These are phyloP conservation scores for Chlorophyllum brunneum DNA, from an alignment of 768 basidiomycete species.

Conservation along the genomic window DNA sequence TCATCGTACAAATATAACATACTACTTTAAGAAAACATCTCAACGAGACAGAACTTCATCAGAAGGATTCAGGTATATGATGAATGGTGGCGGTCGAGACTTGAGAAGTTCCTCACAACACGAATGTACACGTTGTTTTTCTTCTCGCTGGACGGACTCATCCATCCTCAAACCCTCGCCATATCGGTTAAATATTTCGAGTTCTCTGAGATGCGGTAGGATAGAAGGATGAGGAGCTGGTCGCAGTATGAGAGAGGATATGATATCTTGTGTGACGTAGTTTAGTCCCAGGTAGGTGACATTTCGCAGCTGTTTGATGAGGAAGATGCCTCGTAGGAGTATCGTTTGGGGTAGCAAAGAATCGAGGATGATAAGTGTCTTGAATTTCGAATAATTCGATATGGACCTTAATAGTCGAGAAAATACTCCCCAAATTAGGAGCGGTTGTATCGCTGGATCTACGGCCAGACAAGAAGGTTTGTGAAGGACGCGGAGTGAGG, in stretches of 20 bases:
- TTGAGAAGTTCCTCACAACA: too few relatives aligned
- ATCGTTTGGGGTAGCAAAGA: background rate
- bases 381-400: background rate
- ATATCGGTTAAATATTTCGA: background rate
- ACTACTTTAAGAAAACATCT: too few relatives aligned
- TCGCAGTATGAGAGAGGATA: background rate
- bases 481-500: background rate
- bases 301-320: background rate
- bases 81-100: too few relatives aligned
- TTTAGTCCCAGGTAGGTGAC: background rate
- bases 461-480: background rate
- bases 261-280: background rate
- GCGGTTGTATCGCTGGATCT: background rate
- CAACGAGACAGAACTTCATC: too few relatives aligned
- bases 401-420: background rate
- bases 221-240: background rate
- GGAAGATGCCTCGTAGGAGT: background rate
- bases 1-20: too few relatives aligned
- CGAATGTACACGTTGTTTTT: too few relatives aligned
- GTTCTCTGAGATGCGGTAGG: background rate
- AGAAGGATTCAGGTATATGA: too few relatives aligned
- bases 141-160: too few relatives aligned
- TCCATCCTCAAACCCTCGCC: too few relatives aligned
- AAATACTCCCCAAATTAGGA: background rate
- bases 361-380: background rate